Evolutionary conservation across 495 filamentous ascomycete species (phyloP).

Genomic region (Cercophora sp.): DNA sequence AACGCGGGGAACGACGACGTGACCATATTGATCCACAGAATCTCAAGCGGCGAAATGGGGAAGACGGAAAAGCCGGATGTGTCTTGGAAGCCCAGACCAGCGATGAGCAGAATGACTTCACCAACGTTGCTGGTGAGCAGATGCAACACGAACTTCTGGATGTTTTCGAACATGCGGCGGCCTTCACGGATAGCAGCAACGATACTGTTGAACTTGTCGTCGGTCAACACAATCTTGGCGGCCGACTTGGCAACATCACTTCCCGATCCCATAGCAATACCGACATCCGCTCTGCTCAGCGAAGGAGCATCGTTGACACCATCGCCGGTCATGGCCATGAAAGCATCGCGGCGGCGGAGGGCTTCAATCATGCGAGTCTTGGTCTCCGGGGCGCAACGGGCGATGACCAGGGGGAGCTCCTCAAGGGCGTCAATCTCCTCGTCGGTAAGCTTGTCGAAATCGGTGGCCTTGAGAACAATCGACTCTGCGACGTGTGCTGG

Average conservation of each 20-base stretch:
- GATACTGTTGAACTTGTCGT: constrained; percentile 84
- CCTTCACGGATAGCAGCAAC: constrained; percentile 71
- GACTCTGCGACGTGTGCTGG: constrained; percentile 50
- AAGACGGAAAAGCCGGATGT: constrained; percentile 61
- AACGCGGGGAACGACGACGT: constrained; percentile 73
- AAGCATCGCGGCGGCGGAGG: constrained; percentile 57
- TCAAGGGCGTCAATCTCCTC: constrained; percentile 55
- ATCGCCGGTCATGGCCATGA: constrained; percentile 67
- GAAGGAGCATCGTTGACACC: constrained; percentile 85
- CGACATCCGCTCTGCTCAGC: constrained; percentile 72
- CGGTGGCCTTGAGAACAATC: constrained; percentile 58
- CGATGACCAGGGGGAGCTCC: constrained; percentile 61
- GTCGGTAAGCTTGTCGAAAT: constrained; percentile 60
- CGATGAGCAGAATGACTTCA: constrained; percentile 66
- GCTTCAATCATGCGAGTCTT: constrained; percentile 68
- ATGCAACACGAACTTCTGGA: constrained; percentile 78
- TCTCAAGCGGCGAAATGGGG: constrained; percentile 69
- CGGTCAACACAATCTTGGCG: constrained; percentile 80
- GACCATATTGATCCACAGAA: constrained; percentile 76
- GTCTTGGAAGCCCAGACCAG: constrained; percentile 71
- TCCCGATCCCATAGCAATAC: constrained; percentile 83
- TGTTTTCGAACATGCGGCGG: constrained; percentile 71
- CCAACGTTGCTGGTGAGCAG: constrained; percentile 70
- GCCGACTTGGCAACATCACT: constrained; percentile 90
- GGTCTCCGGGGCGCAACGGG: constrained; percentile 62